phyloP scores from a whole-genome alignment of 1,284 basidiomycete genomes.

The Pyrrhoderma noxium region DNA sequence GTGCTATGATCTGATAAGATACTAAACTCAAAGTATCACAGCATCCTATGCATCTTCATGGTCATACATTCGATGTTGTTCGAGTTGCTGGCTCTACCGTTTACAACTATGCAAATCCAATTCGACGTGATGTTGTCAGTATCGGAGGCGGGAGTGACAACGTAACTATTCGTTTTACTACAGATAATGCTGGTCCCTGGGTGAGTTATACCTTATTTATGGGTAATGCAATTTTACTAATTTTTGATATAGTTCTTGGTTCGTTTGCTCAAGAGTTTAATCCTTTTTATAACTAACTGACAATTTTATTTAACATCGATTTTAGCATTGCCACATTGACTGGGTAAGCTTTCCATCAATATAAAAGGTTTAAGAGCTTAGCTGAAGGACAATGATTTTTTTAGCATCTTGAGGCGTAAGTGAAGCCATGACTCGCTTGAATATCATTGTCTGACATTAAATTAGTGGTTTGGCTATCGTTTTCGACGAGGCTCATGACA shows the following conservation, averaged over 20 bases:
- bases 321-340: conserved; percentile 31
- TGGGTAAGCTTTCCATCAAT: not conserved
- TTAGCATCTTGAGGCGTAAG: conserved; percentile 14
- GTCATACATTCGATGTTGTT: conserved; percentile 35
- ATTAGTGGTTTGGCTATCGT: conserved; percentile 35
- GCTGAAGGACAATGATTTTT: too few relatives aligned
- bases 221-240: not conserved
- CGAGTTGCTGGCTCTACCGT: conserved; percentile 23
- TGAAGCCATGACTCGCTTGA: conserved; percentile 18
- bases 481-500: conserved; percentile 31
- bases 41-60: conserved; percentile 39
- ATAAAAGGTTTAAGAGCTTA: too few relatives aligned
- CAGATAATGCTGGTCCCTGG: conserved; percentile 43
- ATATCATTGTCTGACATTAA: conserved; percentile 24
- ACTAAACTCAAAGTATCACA: conserved; percentile 17
- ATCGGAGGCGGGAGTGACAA: conserved; percentile 25
- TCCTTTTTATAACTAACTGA: not conserved
- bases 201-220: conserved; percentile 24
- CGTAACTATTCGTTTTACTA: conserved; percentile 38
- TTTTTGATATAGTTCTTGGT: not conserved
- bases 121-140: conserved; percentile 31
- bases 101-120: conserved; percentile 33
- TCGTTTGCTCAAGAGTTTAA: too few relatives aligned
- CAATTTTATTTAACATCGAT: not conserved
- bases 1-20: conserved; percentile 12